Evolutionary conservation across 2,329 filamentous ascomycete genomes (phyloP), one percentile per base, ranked within the genome.

Genomic region (Cladosporium sp.): DNA sequence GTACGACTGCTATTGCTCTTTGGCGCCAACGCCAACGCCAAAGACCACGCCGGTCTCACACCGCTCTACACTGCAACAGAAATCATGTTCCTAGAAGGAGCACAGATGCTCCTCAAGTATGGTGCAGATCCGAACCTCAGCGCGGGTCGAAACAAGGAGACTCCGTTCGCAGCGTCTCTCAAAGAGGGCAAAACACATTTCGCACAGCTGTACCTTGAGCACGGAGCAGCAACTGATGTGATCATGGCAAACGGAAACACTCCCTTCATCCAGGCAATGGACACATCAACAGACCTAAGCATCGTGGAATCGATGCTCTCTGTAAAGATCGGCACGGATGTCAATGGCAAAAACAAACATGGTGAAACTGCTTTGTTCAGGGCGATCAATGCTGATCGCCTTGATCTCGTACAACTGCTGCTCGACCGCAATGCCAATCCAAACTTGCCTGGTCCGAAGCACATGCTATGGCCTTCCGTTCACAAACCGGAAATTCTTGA

Each of bases 391-490:
- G 79, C 79, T 21, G 82, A 82, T 12, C 82, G 88, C 6, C 77
- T 83, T 58, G 87, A 89, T 66, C 79, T 89, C 1, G 83, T 89
- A 66, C 80, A 77, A 1, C 73, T 79, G 3, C 74, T 87, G 18
- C 76, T 88, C 2, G 81, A 89, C 61, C 82, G 88, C 64, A 83
- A 85, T 3, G 89, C 89, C 1, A 84, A 90, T 70, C 84, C 88
- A 10, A 91, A 91, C 73, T 79, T 90, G 6, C 89, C 89, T 75
- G 73, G 73, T 11, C 73, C 73, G 1, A 75, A 75, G 58, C 72
- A 73, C 86, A 91, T 77, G 85, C 88, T 76, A 81, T 91, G 88
- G 88, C 86, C 87, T 1, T 82, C 88, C 0, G 84, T 84, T 0
- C 86, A 87, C 75, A 82, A 88, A 61, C 80, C 87, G 0, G 77